phyloP scores from a whole-genome alignment of 1,139 yeast species.

The Geotrichum histeridarum region DNA sequence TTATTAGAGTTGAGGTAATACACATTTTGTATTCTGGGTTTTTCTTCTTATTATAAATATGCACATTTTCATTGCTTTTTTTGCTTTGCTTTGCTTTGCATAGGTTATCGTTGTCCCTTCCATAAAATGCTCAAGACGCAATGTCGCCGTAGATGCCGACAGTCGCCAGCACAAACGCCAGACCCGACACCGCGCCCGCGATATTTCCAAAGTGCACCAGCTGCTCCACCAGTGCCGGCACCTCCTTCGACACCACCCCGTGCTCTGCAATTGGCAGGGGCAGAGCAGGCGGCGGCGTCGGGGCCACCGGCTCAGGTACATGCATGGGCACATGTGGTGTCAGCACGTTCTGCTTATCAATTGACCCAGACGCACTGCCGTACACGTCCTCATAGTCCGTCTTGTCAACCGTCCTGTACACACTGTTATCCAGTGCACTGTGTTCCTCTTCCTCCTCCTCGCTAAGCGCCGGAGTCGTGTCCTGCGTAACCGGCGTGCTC shows the following conservation, averaged over 20 bases:
- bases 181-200: constrained; percentile 23
- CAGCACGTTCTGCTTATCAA: constrained; percentile 4
- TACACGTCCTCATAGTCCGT: constrained; percentile 13
- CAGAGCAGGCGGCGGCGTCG: background rate
- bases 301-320: background rate
- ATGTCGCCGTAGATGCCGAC: constrained; percentile 34
- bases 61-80: no score
- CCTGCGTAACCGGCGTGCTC: constrained; percentile 1
- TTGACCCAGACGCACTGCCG: background rate
- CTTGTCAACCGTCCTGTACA: constrained; percentile 22
- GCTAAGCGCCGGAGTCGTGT: background rate
- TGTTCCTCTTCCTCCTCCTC: constrained; percentile 22
- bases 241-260: background rate
- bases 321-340: background rate
- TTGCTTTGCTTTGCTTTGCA: no score
- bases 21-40: no score
- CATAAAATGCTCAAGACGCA: background rate
- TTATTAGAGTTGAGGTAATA: no score
- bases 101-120: no score
- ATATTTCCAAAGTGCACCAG: constrained; percentile 10
- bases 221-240: constrained; percentile 1
- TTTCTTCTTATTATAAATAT: no score
- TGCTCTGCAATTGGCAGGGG: background rate
- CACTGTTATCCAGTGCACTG: constrained; percentile 28
- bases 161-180: constrained; percentile 29